Evolutionary conservation across 2,329 filamentous ascomycete species (phyloP).

Genomic region (Aureobasidium uvarum): DNA sequence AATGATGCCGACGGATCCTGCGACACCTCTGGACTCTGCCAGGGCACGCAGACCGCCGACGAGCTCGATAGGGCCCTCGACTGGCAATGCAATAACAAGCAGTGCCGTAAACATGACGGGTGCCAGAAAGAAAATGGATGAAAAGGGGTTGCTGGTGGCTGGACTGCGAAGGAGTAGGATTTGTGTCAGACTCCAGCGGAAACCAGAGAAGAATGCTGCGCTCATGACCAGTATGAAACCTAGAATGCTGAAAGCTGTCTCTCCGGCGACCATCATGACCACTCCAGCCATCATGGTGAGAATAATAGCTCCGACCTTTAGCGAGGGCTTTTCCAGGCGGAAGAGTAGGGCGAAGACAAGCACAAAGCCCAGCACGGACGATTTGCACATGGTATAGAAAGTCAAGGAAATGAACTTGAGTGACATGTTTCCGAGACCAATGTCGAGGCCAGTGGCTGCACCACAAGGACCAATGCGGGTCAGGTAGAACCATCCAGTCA

Average conservation of each 20-base stretch:
- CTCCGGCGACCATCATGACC: conserved; percentile 96
- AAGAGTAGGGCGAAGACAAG: conserved; percentile 94
- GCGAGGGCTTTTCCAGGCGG: conserved; percentile 81
- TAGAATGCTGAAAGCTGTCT: conserved; percentile 80
- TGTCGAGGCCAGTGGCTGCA: conserved; percentile 88
- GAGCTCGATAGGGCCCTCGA: conserved; percentile 74
- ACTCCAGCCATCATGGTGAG: conserved; percentile 88
- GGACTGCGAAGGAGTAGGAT: conserved; percentile 92
- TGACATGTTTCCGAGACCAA: conserved; percentile 92
- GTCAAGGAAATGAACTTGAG: conserved; percentile 95
- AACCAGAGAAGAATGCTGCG: conserved; percentile 91
- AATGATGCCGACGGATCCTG: conserved; percentile 68
- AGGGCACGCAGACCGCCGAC: conserved; percentile 64
- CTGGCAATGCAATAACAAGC: conserved; percentile 74
- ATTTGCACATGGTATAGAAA: conserved; percentile 99
- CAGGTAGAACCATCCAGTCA: conserved; percentile 88
- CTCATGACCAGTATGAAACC: conserved; percentile 92
- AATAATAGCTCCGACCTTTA: conserved; percentile 83
- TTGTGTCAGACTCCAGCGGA: conserved; percentile 98
- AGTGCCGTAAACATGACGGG: conserved; percentile 92
- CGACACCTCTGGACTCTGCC: conserved; percentile 63
- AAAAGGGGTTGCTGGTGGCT: conserved; percentile 93
- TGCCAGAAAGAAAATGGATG: conserved; percentile 95
- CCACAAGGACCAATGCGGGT: conserved; percentile 91
- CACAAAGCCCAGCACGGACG: conserved; percentile 90